Evolutionary conservation across 495 filamentous ascomycete species (phyloP).

Genomic region (Aspergillus nanangensis): DNA sequence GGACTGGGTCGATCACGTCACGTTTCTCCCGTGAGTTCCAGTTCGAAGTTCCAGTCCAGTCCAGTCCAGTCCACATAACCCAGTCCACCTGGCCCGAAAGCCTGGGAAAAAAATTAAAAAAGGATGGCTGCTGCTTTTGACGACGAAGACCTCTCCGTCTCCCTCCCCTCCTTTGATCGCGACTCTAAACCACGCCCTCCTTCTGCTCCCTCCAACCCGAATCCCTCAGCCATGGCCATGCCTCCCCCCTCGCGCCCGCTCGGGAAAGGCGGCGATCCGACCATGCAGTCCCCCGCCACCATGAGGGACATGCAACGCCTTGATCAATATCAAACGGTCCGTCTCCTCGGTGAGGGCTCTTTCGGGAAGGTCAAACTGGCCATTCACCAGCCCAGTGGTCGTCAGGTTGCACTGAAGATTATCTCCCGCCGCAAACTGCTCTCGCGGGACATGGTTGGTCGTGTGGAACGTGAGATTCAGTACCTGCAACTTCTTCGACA

Average conservation of each 20-base stretch:
- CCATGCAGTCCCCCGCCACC: constrained; percentile 40
- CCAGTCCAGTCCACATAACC: not conserved
- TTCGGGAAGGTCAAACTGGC: constrained; percentile 99
- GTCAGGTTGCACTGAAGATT: constrained; percentile 96
- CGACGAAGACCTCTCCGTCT: constrained; percentile 90
- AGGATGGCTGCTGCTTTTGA: constrained; percentile 57
- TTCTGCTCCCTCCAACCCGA: constrained; percentile 17
- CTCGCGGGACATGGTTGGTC: constrained; percentile 92
- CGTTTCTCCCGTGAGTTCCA: not conserved
- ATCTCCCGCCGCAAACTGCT: constrained; percentile 93
- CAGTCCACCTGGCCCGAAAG: not conserved
- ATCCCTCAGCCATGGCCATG: constrained; percentile 44
- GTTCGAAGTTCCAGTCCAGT: not conserved
- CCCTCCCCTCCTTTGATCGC: constrained; percentile 65
- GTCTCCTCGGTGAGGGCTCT: constrained; percentile 90
- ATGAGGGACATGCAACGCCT: constrained; percentile 67
- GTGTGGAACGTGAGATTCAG: constrained; percentile 96
- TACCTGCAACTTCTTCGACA: constrained; percentile 93
- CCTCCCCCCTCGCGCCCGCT: constrained; percentile 40
- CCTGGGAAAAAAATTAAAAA: not conserved
- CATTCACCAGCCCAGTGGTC: constrained; percentile 80
- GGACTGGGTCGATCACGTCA: not conserved
- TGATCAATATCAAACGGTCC: constrained; percentile 84
- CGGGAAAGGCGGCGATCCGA: constrained; percentile 27
- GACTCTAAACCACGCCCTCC: constrained; percentile 29